Conservation (phyloP, 371 early-diverging fungal species). For the Apophysomyces sp. region DNA sequence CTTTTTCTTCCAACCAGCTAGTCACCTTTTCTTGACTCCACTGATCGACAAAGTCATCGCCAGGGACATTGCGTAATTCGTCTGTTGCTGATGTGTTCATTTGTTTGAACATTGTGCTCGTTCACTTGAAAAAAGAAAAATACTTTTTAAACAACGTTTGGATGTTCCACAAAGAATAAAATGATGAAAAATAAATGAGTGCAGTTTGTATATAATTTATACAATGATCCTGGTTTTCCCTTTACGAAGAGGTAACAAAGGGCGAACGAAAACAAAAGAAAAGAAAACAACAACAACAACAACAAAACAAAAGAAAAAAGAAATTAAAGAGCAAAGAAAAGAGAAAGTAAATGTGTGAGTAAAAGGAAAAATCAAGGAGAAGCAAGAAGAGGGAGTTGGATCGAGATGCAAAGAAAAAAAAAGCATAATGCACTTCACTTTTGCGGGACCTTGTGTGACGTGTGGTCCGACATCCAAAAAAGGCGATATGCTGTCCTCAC, state of each 20-base stretch:
- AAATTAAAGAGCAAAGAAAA: neutral
- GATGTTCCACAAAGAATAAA: neutral
- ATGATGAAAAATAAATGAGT: neutral
- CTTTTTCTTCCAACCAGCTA: slow-evolving; percentile 41
- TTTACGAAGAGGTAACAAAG: neutral
- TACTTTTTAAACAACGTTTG: too few relatives aligned
- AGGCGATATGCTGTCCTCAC: neutral
- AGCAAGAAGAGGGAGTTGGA: slow-evolving; percentile 1
- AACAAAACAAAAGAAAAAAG: neutral
- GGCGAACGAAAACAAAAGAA: neutral
- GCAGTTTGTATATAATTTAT: neutral
- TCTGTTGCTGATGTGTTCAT: slow-evolving; percentile 29
- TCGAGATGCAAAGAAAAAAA: slow-evolving; percentile 2
- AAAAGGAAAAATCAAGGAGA: neutral
- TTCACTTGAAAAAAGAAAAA: neutral
- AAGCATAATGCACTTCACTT: slow-evolving; percentile 3
- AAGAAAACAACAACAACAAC: neutral
- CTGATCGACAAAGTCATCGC: slow-evolving; percentile 24
- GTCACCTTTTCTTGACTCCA: slow-evolving; percentile 42
- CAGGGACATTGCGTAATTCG: slow-evolving; percentile 14
- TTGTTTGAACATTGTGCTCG: slow-evolving; percentile 15
- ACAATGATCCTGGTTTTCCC: neutral
- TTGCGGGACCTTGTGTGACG: neutral
- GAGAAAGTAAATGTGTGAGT: neutral
- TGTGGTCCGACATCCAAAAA: neutral